Evolutionary conservation across 148 eudicot genomes (phyloP), one percentile per base, ranked within the genome.

Genomic region (Persicaria maculosa): DNA sequence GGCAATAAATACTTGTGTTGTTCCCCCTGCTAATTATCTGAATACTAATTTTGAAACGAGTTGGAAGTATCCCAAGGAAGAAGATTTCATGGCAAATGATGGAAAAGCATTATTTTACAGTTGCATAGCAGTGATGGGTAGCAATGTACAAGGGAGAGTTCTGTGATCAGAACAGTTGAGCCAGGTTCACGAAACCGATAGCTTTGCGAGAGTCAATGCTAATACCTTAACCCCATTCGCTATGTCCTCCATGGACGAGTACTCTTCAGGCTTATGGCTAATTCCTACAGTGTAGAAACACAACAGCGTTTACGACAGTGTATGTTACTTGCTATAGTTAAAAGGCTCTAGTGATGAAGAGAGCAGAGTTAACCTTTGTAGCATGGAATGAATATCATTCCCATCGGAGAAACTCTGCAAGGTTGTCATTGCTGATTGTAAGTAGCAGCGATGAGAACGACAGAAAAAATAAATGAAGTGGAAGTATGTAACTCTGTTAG

Each of bases 341-440:
- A 47, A 16, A 69, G n/a, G 25, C n/a, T 68, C 9, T 6, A 47
- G 50, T 5, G 12, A 44, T 43, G 7, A 55, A 57, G 45, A 4
- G 50, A 64, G 22, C 1, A 50, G 47, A 25, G 46, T 44, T n/a
- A 47, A 1, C 98, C 98, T 89, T 90, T 92, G 70, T 90, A 87
- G 77, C 98, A 95, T 74, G 98, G 98, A 82, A 95, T 92, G 82
- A 95, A 92, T 48, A 95, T 92, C 98, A 95, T 92, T 67, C 93
- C 98, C 97, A 95, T 92, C 44, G 96, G 98, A 55, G 97, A 87
- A 68, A 90, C 69, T 86, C 98, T 94, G 95, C 84, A 87, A 80
- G 72, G 50, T 74, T 68, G 73, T 12, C 16, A 71, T 71, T 2
- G 45, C 74, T 72, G 31, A 72, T 47, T 46, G 48, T 72, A 9